phyloP scores from a whole-genome alignment of 163 green algal genomes.

The Trebouxia gelatinosa region DNA sequence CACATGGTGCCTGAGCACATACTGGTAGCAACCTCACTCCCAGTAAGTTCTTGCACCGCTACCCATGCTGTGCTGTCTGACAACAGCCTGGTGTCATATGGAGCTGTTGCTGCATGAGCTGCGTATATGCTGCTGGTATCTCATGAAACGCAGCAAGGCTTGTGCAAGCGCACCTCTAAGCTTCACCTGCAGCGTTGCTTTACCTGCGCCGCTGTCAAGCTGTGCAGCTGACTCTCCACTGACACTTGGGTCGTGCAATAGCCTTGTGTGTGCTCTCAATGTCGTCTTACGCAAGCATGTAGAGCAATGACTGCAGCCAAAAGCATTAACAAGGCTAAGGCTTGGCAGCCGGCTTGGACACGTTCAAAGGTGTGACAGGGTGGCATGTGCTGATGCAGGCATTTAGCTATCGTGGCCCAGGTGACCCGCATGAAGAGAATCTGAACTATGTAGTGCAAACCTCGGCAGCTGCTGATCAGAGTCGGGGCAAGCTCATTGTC shows the following conservation, averaged over 20 bases:
- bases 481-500: not conserved
- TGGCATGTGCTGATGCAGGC: conserved; percentile 6
- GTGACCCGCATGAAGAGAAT: not conserved
- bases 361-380: not conserved
- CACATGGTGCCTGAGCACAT: not conserved
- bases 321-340: not conserved
- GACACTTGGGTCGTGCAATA: not conserved
- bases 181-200: too few species aligned
- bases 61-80: not conserved
- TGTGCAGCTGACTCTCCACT: not conserved
- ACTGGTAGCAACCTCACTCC: not conserved
- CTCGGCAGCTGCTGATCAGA: not conserved
- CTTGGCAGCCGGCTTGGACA: not conserved
- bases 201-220: too few species aligned
- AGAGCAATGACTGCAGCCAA: not conserved
- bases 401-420: conserved; percentile 12
- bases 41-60: not conserved
- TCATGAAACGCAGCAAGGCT: not conserved
- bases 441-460: conserved; percentile 13
- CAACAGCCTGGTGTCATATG: not conserved
- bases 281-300: not conserved
- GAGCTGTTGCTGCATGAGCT: not conserved
- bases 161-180: too few species aligned
- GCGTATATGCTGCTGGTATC: not conserved
- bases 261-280: not conserved